phyloP scores from a whole-genome alignment of 2,329 filamentous ascomycete genomes.

The Alternaria gansuensis region DNA sequence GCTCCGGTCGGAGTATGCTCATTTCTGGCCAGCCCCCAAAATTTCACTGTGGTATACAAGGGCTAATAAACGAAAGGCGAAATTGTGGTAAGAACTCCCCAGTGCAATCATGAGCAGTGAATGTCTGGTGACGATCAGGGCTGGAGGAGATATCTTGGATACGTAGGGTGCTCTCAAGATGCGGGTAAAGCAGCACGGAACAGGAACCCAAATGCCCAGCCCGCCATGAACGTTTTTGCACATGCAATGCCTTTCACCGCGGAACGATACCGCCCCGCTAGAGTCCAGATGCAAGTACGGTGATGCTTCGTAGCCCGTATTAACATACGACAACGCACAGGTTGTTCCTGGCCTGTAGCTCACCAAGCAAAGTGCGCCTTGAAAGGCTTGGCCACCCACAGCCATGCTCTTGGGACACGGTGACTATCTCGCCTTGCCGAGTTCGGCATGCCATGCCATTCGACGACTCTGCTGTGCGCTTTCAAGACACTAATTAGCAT shows the following conservation, averaged over 20 bases:
- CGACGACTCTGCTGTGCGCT: not conserved
- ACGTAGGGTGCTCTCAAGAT: not conserved
- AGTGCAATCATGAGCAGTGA: not conserved
- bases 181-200: not conserved
- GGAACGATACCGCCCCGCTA: no score
- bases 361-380: not conserved
- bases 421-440: not conserved
- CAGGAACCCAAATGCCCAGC: not conserved
- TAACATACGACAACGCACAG: no score
- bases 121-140: not conserved
- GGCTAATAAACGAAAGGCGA: not conserved
- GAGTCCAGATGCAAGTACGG: not conserved
- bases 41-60: not conserved
- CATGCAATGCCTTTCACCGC: not conserved
- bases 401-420: not conserved
- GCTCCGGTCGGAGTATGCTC: slow-evolving; percentile 9
- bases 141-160: not conserved
- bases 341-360: not conserved
- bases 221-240: not conserved
- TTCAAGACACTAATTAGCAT: not conserved
- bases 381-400: not conserved
- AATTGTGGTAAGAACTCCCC: not conserved
- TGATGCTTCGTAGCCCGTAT: not conserved
- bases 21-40: slow-evolving; percentile 3
- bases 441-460: not conserved